A percentile compares a stretch with the other conserved stretches of the same genome.
Evolutionary conservation across 2,329 filamentous ascomycete genomes (phyloP).

Genomic region (Gnomoniopsis sp.): DNA sequence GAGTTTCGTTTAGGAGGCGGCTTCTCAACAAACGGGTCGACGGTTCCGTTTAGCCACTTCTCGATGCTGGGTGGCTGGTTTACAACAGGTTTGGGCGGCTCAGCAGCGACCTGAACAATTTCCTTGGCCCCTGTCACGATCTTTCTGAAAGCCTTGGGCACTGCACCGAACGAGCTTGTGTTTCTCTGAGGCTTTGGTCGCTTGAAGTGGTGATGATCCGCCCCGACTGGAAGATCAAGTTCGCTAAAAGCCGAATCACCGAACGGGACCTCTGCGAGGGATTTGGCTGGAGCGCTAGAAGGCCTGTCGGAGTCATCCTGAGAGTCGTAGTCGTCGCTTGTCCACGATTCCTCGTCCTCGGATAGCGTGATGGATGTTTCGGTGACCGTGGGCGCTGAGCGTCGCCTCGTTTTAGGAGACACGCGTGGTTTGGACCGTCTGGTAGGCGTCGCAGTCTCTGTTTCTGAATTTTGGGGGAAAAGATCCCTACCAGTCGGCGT

Average conservation of each 20-base stretch:
- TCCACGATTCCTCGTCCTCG: conserved; percentile 29
- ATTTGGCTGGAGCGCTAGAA: conserved; percentile 44
- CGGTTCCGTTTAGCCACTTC: conserved; percentile 60
- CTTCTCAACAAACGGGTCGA: conserved; percentile 58
- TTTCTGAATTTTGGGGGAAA: conserved; percentile 34
- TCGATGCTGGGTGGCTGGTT: conserved; percentile 64
- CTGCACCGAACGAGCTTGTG: conserved; percentile 55
- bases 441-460: conserved; percentile 25
- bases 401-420: not conserved
- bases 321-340: conserved; percentile 21
- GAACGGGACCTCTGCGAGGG: conserved; percentile 59
- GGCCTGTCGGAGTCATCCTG: conserved; percentile 31
- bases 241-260: conserved; percentile 66
- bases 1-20: conserved; percentile 29
- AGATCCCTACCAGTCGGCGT: conserved; percentile 25
- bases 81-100: conserved; percentile 47
- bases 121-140: conserved; percentile 63
- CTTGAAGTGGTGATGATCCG: conserved; percentile 41
- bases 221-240: conserved; percentile 52
- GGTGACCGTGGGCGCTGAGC: conserved; percentile 19
- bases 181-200: conserved; percentile 44
- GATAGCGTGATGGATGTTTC: conserved; percentile 28
- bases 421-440: conserved; percentile 17
- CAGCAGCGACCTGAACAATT: conserved; percentile 59
- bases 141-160: conserved; percentile 63